These are phyloP conservation scores for Neovahlkampfia damariscottae DNA, from an alignment of 78 protist genomes.

Conservation along the genomic window DNA sequence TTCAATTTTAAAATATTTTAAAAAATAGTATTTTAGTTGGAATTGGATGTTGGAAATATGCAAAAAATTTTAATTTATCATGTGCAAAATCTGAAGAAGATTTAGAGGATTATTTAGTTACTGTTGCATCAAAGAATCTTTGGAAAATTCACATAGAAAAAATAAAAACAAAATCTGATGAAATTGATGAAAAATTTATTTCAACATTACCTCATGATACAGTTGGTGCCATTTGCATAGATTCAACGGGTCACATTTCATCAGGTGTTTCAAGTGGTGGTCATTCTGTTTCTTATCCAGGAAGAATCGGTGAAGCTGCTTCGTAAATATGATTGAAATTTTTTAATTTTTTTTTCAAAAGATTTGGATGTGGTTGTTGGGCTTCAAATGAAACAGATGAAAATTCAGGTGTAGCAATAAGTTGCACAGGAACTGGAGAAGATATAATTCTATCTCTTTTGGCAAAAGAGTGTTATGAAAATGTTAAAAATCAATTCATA, in stretches of 20 bases:
- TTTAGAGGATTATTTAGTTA: neutral
- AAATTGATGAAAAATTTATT: constrained; percentile 6
- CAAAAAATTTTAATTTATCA: neutral
- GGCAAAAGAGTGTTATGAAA: constrained; percentile 8
- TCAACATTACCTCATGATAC: constrained; percentile 43
- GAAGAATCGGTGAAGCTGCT: constrained; percentile 60
- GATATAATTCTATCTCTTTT: constrained; percentile 33
- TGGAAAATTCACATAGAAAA: neutral
- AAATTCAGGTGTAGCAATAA: neutral
- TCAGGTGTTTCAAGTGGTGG: constrained; percentile 68
- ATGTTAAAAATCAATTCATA: constrained; percentile 20
- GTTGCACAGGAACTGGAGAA: constrained; percentile 48
- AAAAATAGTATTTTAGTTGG: neutral
- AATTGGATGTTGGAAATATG: neutral
- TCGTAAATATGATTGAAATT: constrained; percentile 23
- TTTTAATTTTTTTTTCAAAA: neutral
- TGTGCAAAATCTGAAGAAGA: neutral
- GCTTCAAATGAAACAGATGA: neutral
- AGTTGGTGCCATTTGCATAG: constrained; percentile 52
- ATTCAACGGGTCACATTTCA: constrained; percentile 29
- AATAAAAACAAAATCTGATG: neutral
- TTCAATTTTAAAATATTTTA: too few relatives aligned
- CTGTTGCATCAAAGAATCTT: neutral
- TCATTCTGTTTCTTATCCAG: constrained; percentile 36
- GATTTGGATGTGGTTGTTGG: neutral